Conservation (phyloP, 352 stramenopile genomes). For the Globisporangium perplexum region DNA sequence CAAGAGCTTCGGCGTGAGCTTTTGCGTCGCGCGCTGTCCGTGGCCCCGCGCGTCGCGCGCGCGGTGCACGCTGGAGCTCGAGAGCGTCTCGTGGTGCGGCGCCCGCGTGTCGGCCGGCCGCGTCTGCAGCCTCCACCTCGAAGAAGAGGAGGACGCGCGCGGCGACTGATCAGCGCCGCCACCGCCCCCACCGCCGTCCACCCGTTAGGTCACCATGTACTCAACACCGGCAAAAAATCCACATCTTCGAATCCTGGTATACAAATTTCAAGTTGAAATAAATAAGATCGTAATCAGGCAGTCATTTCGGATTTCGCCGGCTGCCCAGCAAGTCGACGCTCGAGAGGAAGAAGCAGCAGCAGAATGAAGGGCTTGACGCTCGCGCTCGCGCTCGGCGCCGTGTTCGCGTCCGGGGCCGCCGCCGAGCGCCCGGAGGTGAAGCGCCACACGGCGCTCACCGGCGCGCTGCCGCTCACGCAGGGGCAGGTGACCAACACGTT, state of each 20-base stretch:
- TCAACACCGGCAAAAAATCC: neutral
- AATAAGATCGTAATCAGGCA: neutral
- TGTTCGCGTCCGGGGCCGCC: neutral
- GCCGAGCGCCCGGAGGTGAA: conserved; percentile 32
- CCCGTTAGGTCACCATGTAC: neutral
- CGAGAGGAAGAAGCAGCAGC: neutral
- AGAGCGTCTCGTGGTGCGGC: conserved; percentile 10
- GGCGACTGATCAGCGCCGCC: neutral
- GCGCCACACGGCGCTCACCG: conserved; percentile 62
- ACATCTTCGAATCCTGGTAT: neutral
- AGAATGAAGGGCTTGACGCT: conserved; percentile 6
- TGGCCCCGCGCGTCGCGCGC: conserved; percentile 4
- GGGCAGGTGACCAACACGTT: conserved; percentile 77
- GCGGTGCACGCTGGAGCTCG: conserved; percentile 4
- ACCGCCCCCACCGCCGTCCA: neutral
- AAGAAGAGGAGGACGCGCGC: neutral
- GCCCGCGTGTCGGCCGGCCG: neutral
- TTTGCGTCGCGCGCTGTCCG: conserved; percentile 13
- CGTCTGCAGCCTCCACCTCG: conserved; percentile 1
- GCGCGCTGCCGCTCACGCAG: conserved; percentile 47
- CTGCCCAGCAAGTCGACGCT: neutral
- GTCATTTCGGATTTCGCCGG: conserved; percentile 5
- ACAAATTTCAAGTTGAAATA: neutral
- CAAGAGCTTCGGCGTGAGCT: conserved; percentile 21
- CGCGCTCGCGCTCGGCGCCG: neutral